Base-by-base conservation (phyloP, 1,284 basidiomycete species). In the Austropuccinia psidii region DNA sequence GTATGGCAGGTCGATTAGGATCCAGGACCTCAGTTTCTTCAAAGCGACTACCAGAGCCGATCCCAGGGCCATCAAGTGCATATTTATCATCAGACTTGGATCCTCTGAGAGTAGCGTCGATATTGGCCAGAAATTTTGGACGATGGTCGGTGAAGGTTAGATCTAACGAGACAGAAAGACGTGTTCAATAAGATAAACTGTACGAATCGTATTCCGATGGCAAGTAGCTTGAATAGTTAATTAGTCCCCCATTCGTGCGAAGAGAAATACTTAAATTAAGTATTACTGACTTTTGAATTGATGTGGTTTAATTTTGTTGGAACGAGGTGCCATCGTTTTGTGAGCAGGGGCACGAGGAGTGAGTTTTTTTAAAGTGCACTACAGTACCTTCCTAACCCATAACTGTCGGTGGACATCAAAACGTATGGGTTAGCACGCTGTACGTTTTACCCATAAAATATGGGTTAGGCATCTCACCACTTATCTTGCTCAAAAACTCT, bases 1-100 rank as follows among this genome's bases (percentile, higher is more conserved):
- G 69, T 11, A 72, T 72, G 13, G 69, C 69, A 52, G 69, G 69
- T 27, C 69, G 58, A 62, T 57, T 61, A 47, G 69, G 69, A 62
- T 72, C 69, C 27, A 72, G 33, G 49, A 72, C 45, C 29, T 72
- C 69, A n/a, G 69, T 72, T 61, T 52, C 58, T 21, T 62, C 45
- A 13, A 33, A 37, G n/a, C 37, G 9, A 17, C 47, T 35, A 37
- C 7, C 9, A 39, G 24, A 7, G 5, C 43, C 45, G 19, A 35
- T 4, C 1, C 31, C 21, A 6, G 15, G 41, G 1, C 19, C 8
- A 8, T 29, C 17, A 68, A 9, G 27, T 43, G 37, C 47, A 39
- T 52, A 15, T 15, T 70, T 31, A 21, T 61, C 19, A n/a, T 45
- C 50, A 19, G 47, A 17, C 49, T 54, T 35, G 9, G 21, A 33